Conservation (phyloP, 192 early-diverging fungal genomes). For the Coemansia sp. region DNA sequence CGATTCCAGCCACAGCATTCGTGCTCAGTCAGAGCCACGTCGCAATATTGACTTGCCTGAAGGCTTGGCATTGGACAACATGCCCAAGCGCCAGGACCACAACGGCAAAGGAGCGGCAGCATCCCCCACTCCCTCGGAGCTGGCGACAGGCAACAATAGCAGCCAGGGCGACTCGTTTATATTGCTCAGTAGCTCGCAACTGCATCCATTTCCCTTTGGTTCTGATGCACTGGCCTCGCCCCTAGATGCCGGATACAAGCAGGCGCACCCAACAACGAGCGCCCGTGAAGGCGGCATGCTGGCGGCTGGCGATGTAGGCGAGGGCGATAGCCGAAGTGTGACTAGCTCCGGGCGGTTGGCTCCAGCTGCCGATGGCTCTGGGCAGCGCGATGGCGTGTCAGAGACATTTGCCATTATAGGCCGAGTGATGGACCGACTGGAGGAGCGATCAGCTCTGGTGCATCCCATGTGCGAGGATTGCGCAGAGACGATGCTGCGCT, state of each 20-base stretch:
- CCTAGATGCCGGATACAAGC: neutral
- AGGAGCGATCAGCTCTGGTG: slow-evolving; percentile 67
- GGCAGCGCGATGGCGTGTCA: slow-evolving; percentile 27
- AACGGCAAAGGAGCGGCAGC: neutral
- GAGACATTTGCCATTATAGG: slow-evolving; percentile 46
- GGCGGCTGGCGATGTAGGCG: neutral
- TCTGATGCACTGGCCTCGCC: slow-evolving; percentile 4
- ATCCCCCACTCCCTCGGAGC: neutral
- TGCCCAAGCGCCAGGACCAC: neutral
- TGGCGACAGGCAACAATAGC: slow-evolving; percentile 5
- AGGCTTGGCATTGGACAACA: neutral
- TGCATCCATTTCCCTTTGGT: slow-evolving; percentile 14
- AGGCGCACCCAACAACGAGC: neutral
- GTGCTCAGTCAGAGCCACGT: neutral
- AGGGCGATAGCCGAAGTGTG: neutral
- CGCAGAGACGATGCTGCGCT: slow-evolving; percentile 71
- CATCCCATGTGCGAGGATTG: slow-evolving; percentile 93
- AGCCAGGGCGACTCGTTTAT: slow-evolving; percentile 52
- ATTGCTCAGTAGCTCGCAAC: slow-evolving; percentile 44
- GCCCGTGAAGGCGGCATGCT: neutral
- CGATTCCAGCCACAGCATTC: slow-evolving; percentile 2
- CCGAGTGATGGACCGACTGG: slow-evolving; percentile 76
- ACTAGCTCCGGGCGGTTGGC: slow-evolving; percentile 4
- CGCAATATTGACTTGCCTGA: neutral
- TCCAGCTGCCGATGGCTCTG: neutral